Evolutionary conservation across 257 asterid genomes (phyloP).

Genomic region (Lavandula angustifolia): DNA sequence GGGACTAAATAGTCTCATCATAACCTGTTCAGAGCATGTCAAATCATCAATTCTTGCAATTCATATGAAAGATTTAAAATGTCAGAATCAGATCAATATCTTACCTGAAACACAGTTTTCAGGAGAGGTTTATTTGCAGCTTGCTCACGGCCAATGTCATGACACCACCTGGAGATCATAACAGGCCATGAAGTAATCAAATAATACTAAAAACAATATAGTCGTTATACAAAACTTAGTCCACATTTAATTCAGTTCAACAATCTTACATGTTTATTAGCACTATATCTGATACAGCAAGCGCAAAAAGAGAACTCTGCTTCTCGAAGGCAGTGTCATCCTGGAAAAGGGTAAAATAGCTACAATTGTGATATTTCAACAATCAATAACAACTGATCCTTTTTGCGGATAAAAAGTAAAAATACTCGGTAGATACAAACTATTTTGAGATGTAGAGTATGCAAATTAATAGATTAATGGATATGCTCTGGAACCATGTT

Average conservation of each 20-base stretch:
- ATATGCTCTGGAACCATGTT: slow-evolving; percentile 26
- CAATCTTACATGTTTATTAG: slow-evolving; percentile 89
- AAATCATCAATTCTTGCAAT: slow-evolving; percentile 27
- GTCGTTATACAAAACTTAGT: slow-evolving; percentile 2
- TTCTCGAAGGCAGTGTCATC: slow-evolving; percentile 96
- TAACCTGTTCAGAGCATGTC: slow-evolving; percentile 60
- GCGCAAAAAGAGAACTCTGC: slow-evolving; percentile 97
- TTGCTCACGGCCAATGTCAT: slow-evolving; percentile 98
- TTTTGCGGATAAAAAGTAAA: not conserved
- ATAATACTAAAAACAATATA: not conserved
- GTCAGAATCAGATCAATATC: slow-evolving; percentile 13
- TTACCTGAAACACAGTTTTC: slow-evolving; percentile 95
- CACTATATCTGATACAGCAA: slow-evolving; percentile 97
- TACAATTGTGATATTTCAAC: slow-evolving; percentile 23
- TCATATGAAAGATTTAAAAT: slow-evolving; percentile 13
- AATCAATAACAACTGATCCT: slow-evolving; percentile 9
- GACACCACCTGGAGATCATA: slow-evolving; percentile 81
- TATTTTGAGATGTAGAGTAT: slow-evolving; percentile 14
- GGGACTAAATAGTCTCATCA: slow-evolving; percentile 96
- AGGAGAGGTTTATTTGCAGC: slow-evolving; percentile 97
- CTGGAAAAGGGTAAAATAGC: slow-evolving; percentile 45
- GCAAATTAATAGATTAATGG: slow-evolving; percentile 18
- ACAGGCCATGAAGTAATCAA: slow-evolving; percentile 16
- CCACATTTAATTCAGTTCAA: slow-evolving; percentile 26
- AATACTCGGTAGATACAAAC: slow-evolving; percentile 1